These are phyloP conservation scores for Ascochyta clinopodiicola DNA, from an alignment of 2,329 filamentous ascomycete genomes.

Conservation along the genomic window DNA sequence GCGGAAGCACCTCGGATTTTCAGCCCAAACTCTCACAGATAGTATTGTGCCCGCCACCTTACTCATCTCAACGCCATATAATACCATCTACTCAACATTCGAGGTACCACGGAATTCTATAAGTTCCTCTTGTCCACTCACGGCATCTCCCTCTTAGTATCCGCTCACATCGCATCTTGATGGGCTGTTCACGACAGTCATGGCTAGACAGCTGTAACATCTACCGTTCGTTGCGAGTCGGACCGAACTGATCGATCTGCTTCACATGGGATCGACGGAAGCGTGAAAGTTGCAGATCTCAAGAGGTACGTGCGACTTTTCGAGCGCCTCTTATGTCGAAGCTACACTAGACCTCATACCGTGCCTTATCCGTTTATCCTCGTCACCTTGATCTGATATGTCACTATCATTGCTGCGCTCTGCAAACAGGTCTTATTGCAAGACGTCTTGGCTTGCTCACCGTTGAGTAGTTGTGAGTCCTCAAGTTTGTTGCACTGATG, in stretches of 20 bases:
- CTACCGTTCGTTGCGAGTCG: constrained; percentile 31
- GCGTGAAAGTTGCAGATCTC: neutral
- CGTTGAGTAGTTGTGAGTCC: neutral
- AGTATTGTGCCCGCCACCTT: neutral
- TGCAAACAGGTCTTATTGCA: neutral
- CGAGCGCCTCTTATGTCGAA: neutral
- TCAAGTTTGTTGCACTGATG: neutral
- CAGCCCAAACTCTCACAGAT: too few species aligned
- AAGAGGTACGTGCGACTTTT: too few species aligned
- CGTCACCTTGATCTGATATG: neutral
- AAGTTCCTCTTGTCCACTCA: neutral
- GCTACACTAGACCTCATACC: neutral
- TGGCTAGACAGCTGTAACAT: neutral
- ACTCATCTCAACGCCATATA: neutral
- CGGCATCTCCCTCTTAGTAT: neutral
- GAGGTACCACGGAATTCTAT: neutral
- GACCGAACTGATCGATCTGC: constrained; percentile 50
- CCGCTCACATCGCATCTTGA: neutral
- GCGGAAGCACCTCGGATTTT: neutral
- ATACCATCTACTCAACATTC: neutral
- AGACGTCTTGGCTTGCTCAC: neutral
- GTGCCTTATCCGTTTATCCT: neutral
- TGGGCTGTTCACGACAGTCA: too few species aligned
- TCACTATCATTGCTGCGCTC: neutral
- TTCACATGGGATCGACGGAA: constrained; percentile 6